Conservation (phyloP, 352 stramenopile species). For the Globisporangium cystogenes region DNA sequence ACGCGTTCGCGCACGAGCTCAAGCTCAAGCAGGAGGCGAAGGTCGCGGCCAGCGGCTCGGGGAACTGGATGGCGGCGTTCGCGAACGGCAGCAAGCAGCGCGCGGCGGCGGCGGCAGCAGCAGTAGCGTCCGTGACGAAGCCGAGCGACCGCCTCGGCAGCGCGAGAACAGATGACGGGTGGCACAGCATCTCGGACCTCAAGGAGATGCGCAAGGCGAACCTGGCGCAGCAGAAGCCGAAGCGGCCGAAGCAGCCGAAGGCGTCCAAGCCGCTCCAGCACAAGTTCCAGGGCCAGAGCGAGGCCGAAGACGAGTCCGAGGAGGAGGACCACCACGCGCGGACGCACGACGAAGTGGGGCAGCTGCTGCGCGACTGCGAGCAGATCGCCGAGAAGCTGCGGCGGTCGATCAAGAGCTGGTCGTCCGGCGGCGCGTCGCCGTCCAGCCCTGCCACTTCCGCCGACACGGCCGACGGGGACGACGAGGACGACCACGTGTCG, state of each 20-base stretch:
- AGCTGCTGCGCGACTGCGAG: constrained; percentile 61
- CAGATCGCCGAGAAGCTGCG: constrained; percentile 55
- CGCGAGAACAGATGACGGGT: constrained; percentile 1
- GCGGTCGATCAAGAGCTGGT: constrained; percentile 59
- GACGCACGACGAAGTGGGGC: constrained; percentile 65
- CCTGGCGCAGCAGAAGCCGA: background rate
- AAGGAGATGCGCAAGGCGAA: constrained; percentile 9
- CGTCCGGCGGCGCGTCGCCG: constrained; percentile 19
- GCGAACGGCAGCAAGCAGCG: constrained; percentile 4
- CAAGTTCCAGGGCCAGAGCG: constrained; percentile 9
- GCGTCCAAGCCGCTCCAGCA: background rate
- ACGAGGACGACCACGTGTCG: constrained; percentile 47
- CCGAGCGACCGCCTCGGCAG: background rate
- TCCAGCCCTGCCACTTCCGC: constrained; percentile 12
- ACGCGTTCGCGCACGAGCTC: constrained; percentile 25
- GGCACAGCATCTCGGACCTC: constrained; percentile 13
- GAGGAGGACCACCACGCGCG: constrained; percentile 51
- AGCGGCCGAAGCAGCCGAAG: background rate
- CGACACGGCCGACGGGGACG: constrained; percentile 33
- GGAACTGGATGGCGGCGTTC: constrained; percentile 61
- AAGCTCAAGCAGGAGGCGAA: constrained; percentile 23
- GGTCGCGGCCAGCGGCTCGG: background rate
- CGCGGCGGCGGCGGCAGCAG: background rate
- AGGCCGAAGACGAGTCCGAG: constrained; percentile 29
- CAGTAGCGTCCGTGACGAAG: background rate